Conservation (phyloP, 805 yeast species). For the Hanseniaspora hatyaiensis region DNA sequence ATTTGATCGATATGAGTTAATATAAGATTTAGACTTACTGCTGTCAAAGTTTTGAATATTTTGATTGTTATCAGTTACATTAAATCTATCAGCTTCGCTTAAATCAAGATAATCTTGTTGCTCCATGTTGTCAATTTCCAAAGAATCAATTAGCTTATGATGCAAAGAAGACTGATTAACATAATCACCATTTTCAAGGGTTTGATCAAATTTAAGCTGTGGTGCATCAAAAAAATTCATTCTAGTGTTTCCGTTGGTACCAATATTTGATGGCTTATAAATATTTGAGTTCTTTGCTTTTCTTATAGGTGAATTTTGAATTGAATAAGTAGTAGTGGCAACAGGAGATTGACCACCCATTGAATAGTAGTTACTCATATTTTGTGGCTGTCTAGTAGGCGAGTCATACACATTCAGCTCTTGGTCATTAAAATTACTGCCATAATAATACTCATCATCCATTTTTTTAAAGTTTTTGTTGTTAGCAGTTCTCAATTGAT, state of each 20-base stretch:
- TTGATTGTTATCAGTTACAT: too few relatives aligned
- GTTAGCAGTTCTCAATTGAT: neutral
- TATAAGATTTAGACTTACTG: neutral
- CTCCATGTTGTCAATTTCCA: neutral
- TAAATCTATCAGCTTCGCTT: neutral
- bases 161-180: neutral
- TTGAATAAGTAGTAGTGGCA: neutral
- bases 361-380: neutral
- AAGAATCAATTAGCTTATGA: neutral
- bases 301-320: constrained; percentile 12
- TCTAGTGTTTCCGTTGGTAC: neutral
- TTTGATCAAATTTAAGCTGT: constrained; percentile 1
- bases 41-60: neutral
- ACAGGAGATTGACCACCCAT: constrained; percentile 9
- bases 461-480: neutral
- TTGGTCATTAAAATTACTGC: too few relatives aligned
- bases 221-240: constrained; percentile 11
- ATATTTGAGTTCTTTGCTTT: too few relatives aligned
- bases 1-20: neutral
- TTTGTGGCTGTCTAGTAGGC: constrained; percentile 11
- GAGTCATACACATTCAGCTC: neutral
- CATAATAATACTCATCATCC: neutral
- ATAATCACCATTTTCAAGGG: neutral
- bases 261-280: too few relatives aligned
- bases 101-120: neutral